phyloP scores from a whole-genome alignment of 2,329 filamentous ascomycete genomes.

The Mollisiaceae sp. region DNA sequence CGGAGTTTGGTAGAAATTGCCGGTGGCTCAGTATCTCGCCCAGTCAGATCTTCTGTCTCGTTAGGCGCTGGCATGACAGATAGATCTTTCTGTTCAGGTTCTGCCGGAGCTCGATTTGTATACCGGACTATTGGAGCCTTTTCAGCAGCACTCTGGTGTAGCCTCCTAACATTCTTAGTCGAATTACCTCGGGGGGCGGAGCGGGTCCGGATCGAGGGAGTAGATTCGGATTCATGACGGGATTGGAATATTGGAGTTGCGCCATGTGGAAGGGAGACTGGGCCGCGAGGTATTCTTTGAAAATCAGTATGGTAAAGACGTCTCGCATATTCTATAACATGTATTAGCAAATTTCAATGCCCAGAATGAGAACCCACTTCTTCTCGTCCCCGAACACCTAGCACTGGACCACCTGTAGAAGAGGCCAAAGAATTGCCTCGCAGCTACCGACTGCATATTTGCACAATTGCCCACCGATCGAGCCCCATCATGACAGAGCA shows the following conservation, averaged over 20 bases:
- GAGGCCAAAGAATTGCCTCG: conserved; percentile 33
- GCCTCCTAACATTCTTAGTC: too few species aligned
- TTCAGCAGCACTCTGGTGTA: too few species aligned
- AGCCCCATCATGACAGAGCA: conserved; percentile 30
- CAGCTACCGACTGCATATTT: conserved; percentile 18
- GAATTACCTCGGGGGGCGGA: background rate
- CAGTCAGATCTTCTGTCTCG: conserved; percentile 14
- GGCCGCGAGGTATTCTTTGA: background rate
- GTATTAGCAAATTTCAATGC: background rate
- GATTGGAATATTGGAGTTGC: background rate
- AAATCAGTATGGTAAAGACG: too few species aligned
- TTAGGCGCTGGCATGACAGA: background rate
- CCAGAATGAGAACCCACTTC: conserved; percentile 1
- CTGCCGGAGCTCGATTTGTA: too few species aligned
- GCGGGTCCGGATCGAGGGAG: background rate
- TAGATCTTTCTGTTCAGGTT: too few species aligned
- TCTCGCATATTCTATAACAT: too few species aligned
- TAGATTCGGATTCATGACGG: background rate
- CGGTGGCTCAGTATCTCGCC: background rate
- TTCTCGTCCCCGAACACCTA: conserved; percentile 8
- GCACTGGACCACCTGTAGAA: conserved; percentile 33
- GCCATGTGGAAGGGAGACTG: background rate
- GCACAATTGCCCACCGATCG: conserved; percentile 22
- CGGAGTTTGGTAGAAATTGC: conserved; percentile 32
- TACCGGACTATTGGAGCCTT: too few species aligned